phyloP scores from a whole-genome alignment of 2,329 filamentous ascomycete genomes.

The Sporothrix sp. region DNA sequence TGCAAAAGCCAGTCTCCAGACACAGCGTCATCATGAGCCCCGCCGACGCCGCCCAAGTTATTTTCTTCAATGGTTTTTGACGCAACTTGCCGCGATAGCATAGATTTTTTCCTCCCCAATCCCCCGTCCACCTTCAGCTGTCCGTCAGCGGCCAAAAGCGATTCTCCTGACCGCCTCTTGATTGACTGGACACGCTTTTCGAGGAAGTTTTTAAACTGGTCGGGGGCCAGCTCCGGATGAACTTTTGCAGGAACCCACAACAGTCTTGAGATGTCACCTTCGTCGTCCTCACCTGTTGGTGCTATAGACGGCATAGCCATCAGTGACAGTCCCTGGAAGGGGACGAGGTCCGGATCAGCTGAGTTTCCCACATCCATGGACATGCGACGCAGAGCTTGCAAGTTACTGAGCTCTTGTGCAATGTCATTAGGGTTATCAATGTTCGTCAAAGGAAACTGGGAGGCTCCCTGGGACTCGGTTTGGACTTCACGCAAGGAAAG shows the following conservation, averaged over 20 bases:
- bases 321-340: constrained; percentile 53
- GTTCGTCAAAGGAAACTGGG: constrained; percentile 76
- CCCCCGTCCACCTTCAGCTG: constrained; percentile 27
- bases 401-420: constrained; percentile 82
- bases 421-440: constrained; percentile 84
- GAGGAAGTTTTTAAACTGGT: constrained; percentile 93
- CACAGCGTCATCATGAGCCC: neutral
- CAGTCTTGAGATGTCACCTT: constrained; percentile 77
- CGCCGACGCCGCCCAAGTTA: neutral
- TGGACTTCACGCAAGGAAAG: constrained; percentile 44
- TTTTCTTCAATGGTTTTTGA: constrained; percentile 51
- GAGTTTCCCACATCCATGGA: constrained; percentile 83
- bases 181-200: constrained; percentile 90
- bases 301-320: constrained; percentile 64
- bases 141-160: constrained; percentile 48
- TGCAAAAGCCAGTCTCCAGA: constrained; percentile 41
- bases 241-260: constrained; percentile 94
- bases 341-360: constrained; percentile 64
- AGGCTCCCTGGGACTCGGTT: constrained; percentile 42
- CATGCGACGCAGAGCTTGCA: constrained; percentile 82
- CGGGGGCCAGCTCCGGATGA: constrained; percentile 88
- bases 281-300: constrained; percentile 64
- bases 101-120: constrained; percentile 75
- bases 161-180: constrained; percentile 69
- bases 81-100: constrained; percentile 87